phyloP scores from a whole-genome alignment of 2,329 filamentous ascomycete species.

The Fusarium irregulare region DNA sequence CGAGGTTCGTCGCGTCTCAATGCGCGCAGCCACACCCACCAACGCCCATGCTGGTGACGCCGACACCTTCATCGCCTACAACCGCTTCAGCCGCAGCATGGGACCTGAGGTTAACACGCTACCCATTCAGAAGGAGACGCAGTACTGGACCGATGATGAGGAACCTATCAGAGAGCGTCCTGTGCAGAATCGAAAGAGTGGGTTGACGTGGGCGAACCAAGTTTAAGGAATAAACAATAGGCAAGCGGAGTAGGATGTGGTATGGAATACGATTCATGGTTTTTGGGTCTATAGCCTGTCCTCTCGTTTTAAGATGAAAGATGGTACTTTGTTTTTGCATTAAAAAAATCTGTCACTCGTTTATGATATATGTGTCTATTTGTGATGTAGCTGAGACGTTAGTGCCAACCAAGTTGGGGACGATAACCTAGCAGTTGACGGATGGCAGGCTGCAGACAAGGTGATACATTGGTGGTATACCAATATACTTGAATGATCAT shows the following conservation, averaged over 20 bases:
- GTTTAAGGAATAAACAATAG: background rate
- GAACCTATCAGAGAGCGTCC: background rate
- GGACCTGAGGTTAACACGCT: background rate
- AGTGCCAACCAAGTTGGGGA: too few relatives aligned
- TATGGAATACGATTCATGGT: background rate
- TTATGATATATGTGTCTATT: background rate
- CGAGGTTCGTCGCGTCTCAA: background rate
- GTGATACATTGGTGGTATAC: too few relatives aligned
- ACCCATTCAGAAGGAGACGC: background rate
- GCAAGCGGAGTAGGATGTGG: background rate
- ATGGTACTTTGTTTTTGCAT: background rate
- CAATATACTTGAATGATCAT: too few relatives aligned
- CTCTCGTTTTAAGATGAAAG: background rate
- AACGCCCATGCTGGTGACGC: background rate
- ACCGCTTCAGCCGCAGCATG: conserved; percentile 20
- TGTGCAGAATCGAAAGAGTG: background rate
- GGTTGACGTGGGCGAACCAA: background rate
- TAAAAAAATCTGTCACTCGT: background rate
- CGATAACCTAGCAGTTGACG: too few relatives aligned
- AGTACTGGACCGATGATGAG: background rate
- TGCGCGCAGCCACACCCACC: background rate
- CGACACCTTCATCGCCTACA: conserved; percentile 16
- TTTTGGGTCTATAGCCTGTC: background rate
- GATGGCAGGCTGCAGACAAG: too few relatives aligned
- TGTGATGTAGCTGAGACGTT: background rate